A percentile compares a stretch with the other conserved stretches of the same genome.
These are phyloP conservation scores for Chlorella sp. DNA, from an alignment of 139 green algal species.

Conservation along the genomic window DNA sequence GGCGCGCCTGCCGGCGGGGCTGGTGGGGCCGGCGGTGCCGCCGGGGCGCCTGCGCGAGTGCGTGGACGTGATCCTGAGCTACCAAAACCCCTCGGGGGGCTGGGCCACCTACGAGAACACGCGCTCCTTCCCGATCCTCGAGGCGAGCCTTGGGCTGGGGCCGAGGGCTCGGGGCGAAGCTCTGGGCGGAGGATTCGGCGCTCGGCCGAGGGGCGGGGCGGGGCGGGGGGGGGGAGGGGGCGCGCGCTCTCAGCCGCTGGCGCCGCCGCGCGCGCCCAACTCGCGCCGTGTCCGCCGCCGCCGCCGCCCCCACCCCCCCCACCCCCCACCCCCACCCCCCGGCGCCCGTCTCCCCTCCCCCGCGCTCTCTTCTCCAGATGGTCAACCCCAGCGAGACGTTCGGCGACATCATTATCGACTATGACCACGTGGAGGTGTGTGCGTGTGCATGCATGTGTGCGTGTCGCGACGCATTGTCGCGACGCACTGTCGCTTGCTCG, in stretches of 20 bases:
- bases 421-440: slow-evolving; percentile 98
- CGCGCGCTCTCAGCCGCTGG: too few relatives aligned
- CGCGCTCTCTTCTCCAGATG: slow-evolving; percentile 64
- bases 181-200: too few relatives aligned
- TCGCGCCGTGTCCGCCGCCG: too few relatives aligned
- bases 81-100: slow-evolving; percentile 92
- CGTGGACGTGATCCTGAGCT: slow-evolving; percentile 79
- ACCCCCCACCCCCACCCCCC: not conserved
- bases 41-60: slow-evolving; percentile 75
- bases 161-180: too few relatives aligned
- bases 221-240: too few relatives aligned
- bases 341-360: not conserved
- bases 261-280: too few relatives aligned
- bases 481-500: too few relatives aligned
- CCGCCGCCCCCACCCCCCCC: too few relatives aligned
- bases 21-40: slow-evolving; percentile 67
- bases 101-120: slow-evolving; percentile 99
- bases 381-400: slow-evolving; percentile 99
- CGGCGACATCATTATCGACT: slow-evolving; percentile 99
- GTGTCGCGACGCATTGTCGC: too few relatives aligned
- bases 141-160: slow-evolving; percentile 27
- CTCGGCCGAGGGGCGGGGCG: too few relatives aligned
- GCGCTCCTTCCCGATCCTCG: slow-evolving; percentile 73
- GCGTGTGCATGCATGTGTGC: too few relatives aligned
- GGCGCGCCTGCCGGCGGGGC: slow-evolving; percentile 30